Base-by-base conservation (phyloP, 2,329 filamentous ascomycete species). In the Cucurbitaria berberidis region DNA sequence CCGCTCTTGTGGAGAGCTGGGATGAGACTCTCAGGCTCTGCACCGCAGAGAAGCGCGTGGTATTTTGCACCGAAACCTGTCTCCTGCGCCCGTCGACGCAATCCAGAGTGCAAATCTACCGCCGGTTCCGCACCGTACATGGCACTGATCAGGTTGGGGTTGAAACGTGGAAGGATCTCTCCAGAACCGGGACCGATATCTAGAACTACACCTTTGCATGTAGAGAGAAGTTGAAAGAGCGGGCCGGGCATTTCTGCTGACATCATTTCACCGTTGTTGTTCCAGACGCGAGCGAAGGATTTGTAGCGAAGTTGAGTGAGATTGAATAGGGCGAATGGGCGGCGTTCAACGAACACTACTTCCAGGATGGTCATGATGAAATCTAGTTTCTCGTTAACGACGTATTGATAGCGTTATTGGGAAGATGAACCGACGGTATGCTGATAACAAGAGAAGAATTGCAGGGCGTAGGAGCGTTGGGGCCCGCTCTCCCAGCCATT, bases 71-170 rank as follows among this genome's bases (percentile, higher is more conserved):
- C 67, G 1, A 84, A 69, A 0, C 79, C 80, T 9, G 72, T 64
- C 13, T 74, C 67, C 3, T 68, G 53, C 3, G 80, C 76, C n/a
- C 76, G 77, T 3, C 60, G 57, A 18, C 74, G 63, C 4, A 86
- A 70, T 2, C 76, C 70, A 0, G 62, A 57, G 52, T 85, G 83
- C 1, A 86, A 70, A 0, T 76, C 74, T 3, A 63, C 51, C 35
- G 79, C 80, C 0, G 84, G 84, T 62, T 86, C 84, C 1, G 82
- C 77, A 39, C 82, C 83, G 57, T 84, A 85, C 38, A 85, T 77
- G 13, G 74, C 71, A 8, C 60, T 74, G 53, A 84, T 77, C 3
- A 75, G 70, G 48, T 75, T 66, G 7, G 74, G 43, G 46, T 70
- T 68, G 54, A 84, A 81, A 40, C 76, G 74, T 0, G 71, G 70